A percentile compares a stretch with the other conserved stretches of the same genome.
These are phyloP conservation scores for Fragosphaeria purpurea DNA, from an alignment of 2,329 filamentous ascomycete species.

Conservation along the genomic window DNA sequence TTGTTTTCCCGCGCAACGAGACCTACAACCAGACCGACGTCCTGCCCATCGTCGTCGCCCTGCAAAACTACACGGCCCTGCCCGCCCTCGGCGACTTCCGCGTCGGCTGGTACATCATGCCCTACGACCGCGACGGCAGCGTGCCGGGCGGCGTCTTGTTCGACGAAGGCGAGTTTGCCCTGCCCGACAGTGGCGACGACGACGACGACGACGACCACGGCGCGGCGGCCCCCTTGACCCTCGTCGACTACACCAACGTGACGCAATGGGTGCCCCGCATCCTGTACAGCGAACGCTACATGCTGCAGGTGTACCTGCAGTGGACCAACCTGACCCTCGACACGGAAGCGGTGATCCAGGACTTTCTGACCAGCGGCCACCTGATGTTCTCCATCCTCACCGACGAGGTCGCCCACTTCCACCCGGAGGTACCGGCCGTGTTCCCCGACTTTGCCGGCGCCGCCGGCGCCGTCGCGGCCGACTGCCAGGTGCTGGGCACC, in stretches of 20 bases:
- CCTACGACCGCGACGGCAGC: not conserved
- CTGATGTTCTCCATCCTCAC: constrained; percentile 2
- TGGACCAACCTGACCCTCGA: not conserved
- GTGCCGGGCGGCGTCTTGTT: constrained; percentile 1
- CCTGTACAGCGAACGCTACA: not conserved
- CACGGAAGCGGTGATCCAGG: too few relatives aligned
- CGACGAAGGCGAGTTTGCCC: not conserved
- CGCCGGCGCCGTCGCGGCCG: constrained; percentile 1
- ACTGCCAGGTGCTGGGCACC: constrained; percentile 5
- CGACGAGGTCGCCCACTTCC: too few relatives aligned
- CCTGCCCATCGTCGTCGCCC: constrained; percentile 6
- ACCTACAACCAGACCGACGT: constrained; percentile 7
- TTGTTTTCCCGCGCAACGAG: constrained; percentile 11
- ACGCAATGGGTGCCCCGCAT: not conserved
- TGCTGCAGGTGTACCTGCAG: not conserved
- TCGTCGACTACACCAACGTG: constrained; percentile 6
- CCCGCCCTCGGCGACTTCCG: not conserved
- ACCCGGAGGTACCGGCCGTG: too few relatives aligned
- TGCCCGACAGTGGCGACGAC: not conserved
- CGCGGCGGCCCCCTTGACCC: not conserved
- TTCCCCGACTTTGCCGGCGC: not conserved
- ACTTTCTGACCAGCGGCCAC: too few relatives aligned
- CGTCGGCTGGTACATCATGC: constrained; percentile 3
- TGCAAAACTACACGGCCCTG: constrained; percentile 4
- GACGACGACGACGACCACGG: not conserved